Conservation (phyloP, 116 monocot genomes). For the Cymodocea nodosa region DNA sequence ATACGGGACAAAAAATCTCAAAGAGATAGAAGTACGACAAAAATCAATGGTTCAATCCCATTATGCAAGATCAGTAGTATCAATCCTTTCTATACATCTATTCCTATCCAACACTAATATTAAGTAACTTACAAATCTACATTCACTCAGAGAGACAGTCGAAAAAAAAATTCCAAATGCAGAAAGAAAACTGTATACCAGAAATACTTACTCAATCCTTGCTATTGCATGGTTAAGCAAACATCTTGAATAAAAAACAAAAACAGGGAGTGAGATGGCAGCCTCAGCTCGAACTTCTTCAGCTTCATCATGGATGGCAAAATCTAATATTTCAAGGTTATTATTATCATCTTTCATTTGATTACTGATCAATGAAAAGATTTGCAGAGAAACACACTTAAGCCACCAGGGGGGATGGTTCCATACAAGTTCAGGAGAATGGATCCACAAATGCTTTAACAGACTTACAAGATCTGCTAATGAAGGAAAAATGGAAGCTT, state of each 20-base stretch:
- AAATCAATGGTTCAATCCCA: too few relatives aligned
- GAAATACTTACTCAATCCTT: slow-evolving; percentile 50
- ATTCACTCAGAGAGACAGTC: too few relatives aligned
- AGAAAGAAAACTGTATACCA: too few relatives aligned
- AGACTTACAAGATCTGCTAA: slow-evolving; percentile 37
- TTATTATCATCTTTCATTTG: slow-evolving; percentile 15
- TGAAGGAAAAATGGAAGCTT: slow-evolving; percentile 7
- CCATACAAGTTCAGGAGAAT: slow-evolving; percentile 13
- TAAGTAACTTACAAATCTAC: too few relatives aligned
- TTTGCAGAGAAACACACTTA: slow-evolving; percentile 50
- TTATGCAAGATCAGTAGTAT: too few relatives aligned
- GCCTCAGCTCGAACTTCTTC: slow-evolving; percentile 64
- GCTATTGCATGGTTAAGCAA: slow-evolving; percentile 24
- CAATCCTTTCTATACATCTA: too few relatives aligned
- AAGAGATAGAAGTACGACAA: too few relatives aligned
- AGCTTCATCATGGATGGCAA: slow-evolving; percentile 60
- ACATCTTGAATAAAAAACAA: slow-evolving; percentile 57
- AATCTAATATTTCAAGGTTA: slow-evolving; percentile 54
- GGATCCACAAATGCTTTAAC: slow-evolving; percentile 44
- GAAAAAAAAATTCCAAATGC: too few relatives aligned
- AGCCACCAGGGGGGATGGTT: slow-evolving; percentile 21
- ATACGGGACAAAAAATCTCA: too few relatives aligned
- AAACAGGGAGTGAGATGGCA: slow-evolving; percentile 54
- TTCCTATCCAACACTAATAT: too few relatives aligned
- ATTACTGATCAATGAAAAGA: slow-evolving; percentile 37